Evolutionary conservation across 768 basidiomycete species (phyloP), one percentile per base, ranked within the genome.

Genomic region (Leccinum longicurvipes): DNA sequence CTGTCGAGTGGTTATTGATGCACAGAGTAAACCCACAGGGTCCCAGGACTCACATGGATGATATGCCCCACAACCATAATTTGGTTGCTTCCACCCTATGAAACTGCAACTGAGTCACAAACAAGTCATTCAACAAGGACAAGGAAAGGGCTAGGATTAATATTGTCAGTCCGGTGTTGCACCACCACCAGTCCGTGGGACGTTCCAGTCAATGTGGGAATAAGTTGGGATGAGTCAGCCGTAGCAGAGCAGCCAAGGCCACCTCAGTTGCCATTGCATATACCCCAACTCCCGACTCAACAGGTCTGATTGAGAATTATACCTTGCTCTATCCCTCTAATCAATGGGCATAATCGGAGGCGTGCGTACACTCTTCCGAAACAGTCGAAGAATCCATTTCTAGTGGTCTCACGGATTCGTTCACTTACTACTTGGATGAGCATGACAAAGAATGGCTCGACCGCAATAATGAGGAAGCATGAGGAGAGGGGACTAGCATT

Each of bases 391-490:
- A 94, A 61, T 76, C 82, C 9, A 76, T 79, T 61, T 70, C 71
- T 4, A 78, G 75, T 60, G 83, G 82, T 11, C 81, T 93, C 54
- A 74, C 82, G 28, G 84, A 88, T 62, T 88, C 89, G 0, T 89
- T 89, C 72, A 85, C 86, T 2, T 98, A 98, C 67, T 91, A 84
- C 60, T 91, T 98, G 89, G 96, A 99, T 64, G 97, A 98, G 71
- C 86, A 89, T 17, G 96, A 98, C 75, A 85, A 89, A 65, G 89
- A 89, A 60, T 99, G 96, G 96, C 81, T 99, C 29, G 88, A 91
- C 63, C 88, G 85, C 73, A 93, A 92, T 67, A 97, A 98, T 63
- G 87, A 87, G 65, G 83, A 87, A 54, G 91, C 89, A 2, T 80
- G 87, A 14, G 91, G 89, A 17, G 91, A 93, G 69, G 93, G 93